Base-by-base conservation (phyloP, 371 early-diverging fungal species). In the Neoconidiobolus thromboides region DNA sequence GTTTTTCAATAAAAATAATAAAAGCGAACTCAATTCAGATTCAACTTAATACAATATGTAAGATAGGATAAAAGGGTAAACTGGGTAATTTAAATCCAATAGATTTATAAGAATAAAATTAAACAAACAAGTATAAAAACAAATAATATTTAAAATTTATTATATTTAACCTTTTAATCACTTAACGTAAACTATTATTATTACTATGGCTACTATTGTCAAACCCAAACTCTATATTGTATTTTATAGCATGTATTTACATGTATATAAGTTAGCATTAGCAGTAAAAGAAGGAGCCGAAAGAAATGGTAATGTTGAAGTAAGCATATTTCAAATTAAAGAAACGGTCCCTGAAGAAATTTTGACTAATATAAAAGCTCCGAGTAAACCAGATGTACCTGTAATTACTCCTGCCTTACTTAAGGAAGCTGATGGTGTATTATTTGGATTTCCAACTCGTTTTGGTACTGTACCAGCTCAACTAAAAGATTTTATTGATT, bases 361-460 rank as follows among this genome's bases (percentile, higher is more conserved):
- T 53, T 71, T 85, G 10, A 72, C 68, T 53, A 80, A 81, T 68
- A 83, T 88, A 82, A 73, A 84, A 59, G 86, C 86, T 26, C 71
- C 80, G 47, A 61, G 74, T 15, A 79, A 76, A 64, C 65, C 68
- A 10, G 72, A 77, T 55, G 60, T 86, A 7, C 88, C 89, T 1
- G 65, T 76, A 46, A 75, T 84, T 48, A 73, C 71, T 2, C 69
- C 79, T 4, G 73, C 69, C 46, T 70, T 78, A 10, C 64, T 89
- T 1, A 63, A 67, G 3, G 73, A 84, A 50, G 75, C 83, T 0
- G 91, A 91, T 67, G 91, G 85, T 1, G 65, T 86, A 62, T 62
- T 91, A 26, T 84, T 91, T 64, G 91, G 91, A 5, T 69, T 90
- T 60, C 83, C 84, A 43, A 83, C 86, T 39, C 70, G 86, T 2